Base-by-base conservation (phyloP, 805 yeast genomes). In the Ogataea paraovalis region DNA sequence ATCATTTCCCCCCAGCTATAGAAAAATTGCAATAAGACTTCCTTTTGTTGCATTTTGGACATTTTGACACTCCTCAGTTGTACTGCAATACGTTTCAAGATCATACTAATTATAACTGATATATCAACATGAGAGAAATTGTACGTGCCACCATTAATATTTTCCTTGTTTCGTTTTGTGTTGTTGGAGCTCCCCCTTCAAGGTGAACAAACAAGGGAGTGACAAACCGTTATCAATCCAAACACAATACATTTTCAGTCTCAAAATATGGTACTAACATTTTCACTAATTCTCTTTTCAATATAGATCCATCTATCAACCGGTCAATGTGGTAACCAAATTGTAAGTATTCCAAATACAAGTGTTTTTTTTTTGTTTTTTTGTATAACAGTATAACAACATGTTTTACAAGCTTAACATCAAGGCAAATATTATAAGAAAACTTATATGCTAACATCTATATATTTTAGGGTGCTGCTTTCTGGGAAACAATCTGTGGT, bases 281-380 rank as follows among this genome's bases (percentile, higher is more conserved):
- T 10, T 14, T 10, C 16, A 8, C 6, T 30, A n/a, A n/a, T n/a
- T n/a, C n/a, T n/a, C n/a, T 25, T 30, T 44, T 39, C 30, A 21
- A 28, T 49, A n/a, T 69, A 84, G 94, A 88, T 91, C 70, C 97
- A 91, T 72, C 80, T 91, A 70, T 91, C 97, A 50, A 85, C 96
- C 49, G 98, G 98, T 71, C 98, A 91, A 76, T 90, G 97, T 82
- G 97, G 97, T 82, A 91, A 91, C 80, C 98, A 91, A 75, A 89
- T 91, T 59, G 88, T 80, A 73, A 61, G 84, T 78, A 59, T 49
- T 30, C 21, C 38, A 27, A 25, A 20, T 12, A 22, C 14, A 27
- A 16, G 22, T 21, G n/a, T 27, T n/a, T 25, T 25, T 25, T 25
- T 25, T 25, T 25, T 25, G 28, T 25, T 25, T 7, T 7, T 25